A percentile compares a stretch with the other conserved stretches of the same genome.
phyloP scores from a whole-genome alignment of 768 basidiomycete genomes.

The Clavaria fumosa region DNA sequence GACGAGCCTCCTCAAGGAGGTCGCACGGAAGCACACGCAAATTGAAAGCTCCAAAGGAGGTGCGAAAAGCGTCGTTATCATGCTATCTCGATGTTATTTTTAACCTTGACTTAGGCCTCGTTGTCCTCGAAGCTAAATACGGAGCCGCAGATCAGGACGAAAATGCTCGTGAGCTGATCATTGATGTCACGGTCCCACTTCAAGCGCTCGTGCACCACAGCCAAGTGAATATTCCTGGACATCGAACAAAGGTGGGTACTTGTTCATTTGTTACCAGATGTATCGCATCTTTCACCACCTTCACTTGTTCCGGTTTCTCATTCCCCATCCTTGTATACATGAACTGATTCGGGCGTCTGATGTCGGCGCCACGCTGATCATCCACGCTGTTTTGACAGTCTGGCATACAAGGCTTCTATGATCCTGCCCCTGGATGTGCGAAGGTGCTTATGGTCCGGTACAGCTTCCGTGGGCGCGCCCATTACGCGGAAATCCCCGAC shows the following conservation, averaged over 20 bases:
- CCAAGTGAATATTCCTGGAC: constrained; percentile 64
- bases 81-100: constrained; percentile 9
- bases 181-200: constrained; percentile 69
- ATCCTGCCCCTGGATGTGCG: constrained; percentile 58
- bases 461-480: constrained; percentile 53
- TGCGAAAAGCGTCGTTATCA: constrained; percentile 15
- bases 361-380: too few relatives aligned
- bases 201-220: constrained; percentile 71
- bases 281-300: constrained; percentile 4
- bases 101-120: constrained; percentile 35
- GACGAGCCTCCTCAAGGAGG: constrained; percentile 45
- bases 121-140: constrained; percentile 64
- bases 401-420: constrained; percentile 76
- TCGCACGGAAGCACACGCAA: constrained; percentile 46
- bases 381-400: constrained; percentile 25
- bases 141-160: constrained; percentile 38
- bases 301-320: constrained; percentile 8
- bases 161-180: constrained; percentile 36
- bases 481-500: constrained; percentile 68
- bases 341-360: too few relatives aligned
- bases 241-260: constrained; percentile 50
- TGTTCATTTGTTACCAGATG: constrained; percentile 5
- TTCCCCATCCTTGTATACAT: too few relatives aligned
- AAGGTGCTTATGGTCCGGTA: constrained; percentile 66
- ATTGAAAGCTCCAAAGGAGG: constrained; percentile 56